Evolutionary conservation across 305 asterid species (phyloP).

Genomic region (Fraxinus angustifolia): DNA sequence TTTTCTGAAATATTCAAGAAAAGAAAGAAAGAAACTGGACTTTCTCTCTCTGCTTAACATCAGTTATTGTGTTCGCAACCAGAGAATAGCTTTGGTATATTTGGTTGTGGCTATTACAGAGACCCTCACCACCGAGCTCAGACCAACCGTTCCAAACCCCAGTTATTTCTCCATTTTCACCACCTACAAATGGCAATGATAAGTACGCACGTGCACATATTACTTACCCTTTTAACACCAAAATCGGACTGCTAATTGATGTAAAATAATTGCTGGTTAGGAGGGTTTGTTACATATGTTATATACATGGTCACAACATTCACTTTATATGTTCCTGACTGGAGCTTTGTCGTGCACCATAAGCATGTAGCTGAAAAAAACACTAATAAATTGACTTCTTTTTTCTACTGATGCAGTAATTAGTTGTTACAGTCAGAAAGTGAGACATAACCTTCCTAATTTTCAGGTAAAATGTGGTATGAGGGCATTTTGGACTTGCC

Average conservation of each 20-base stretch:
- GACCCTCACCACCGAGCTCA: constrained; percentile 56
- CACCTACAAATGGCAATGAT: constrained; percentile 86
- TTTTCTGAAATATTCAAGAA: neutral
- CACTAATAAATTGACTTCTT: constrained; percentile 19
- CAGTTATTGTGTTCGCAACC: constrained; percentile 20
- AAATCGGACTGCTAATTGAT: neutral
- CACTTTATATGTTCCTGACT: constrained; percentile 71
- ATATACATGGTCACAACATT: constrained; percentile 61
- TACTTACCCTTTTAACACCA: neutral
- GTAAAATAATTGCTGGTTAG: constrained; percentile 39
- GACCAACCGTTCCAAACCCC: constrained; percentile 47
- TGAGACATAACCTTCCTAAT: neutral
- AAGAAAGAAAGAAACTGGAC: neutral
- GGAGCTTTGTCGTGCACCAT: constrained; percentile 45
- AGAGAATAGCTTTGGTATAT: constrained; percentile 89
- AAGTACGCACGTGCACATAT: neutral
- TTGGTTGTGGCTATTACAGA: constrained; percentile 69
- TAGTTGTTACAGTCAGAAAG: neutral
- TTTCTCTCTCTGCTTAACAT: neutral
- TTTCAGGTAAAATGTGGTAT: constrained; percentile 85
- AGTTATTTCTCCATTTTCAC: constrained; percentile 58
- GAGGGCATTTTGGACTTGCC: constrained; percentile 85
- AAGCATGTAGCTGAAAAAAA: constrained; percentile 32
- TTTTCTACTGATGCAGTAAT: neutral
- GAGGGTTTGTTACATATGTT: constrained; percentile 59